A percentile compares a stretch with the other conserved stretches of the same genome.
phyloP scores from a whole-genome alignment of 164 flowering plant species.

The Paratinospora sagittata region DNA sequence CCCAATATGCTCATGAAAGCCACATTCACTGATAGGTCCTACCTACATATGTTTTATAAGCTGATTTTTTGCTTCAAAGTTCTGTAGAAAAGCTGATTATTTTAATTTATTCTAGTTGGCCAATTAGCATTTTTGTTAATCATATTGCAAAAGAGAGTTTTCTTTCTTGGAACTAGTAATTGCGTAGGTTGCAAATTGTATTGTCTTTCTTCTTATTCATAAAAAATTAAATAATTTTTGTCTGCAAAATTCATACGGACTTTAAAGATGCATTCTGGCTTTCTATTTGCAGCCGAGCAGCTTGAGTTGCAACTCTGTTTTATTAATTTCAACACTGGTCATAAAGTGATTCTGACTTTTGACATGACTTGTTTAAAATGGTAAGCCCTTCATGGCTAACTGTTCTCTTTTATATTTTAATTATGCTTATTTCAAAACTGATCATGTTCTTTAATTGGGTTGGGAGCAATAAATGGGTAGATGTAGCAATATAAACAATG shows the following conservation, averaged over 20 bases:
- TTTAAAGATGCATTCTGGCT: neutral
- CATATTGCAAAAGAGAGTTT: neutral
- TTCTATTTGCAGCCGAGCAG: constrained; percentile 42
- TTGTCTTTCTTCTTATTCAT: neutral
- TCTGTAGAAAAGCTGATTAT: no score
- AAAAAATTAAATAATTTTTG: neutral
- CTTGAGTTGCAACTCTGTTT: constrained; percentile 63
- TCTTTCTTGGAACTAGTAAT: no score
- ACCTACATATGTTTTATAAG: no score
- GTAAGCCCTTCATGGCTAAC: constrained; percentile 27
- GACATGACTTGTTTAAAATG: constrained; percentile 59
- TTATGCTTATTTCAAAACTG: neutral
- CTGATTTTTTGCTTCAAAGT: no score
- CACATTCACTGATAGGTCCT: no score
- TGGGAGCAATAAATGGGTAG: no score
- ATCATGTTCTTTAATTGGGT: neutral
- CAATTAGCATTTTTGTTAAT: neutral
- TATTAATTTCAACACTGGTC: constrained; percentile 36
- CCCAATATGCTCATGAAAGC: no score
- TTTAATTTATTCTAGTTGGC: no score
- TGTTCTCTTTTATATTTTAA: neutral
- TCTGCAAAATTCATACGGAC: neutral
- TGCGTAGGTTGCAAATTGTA: no score
- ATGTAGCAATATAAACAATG: no score
- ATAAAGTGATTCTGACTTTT: constrained; percentile 43